Base-by-base conservation (phyloP, 2,329 filamentous ascomycete genomes). In the Diaporthe amygdali region DNA sequence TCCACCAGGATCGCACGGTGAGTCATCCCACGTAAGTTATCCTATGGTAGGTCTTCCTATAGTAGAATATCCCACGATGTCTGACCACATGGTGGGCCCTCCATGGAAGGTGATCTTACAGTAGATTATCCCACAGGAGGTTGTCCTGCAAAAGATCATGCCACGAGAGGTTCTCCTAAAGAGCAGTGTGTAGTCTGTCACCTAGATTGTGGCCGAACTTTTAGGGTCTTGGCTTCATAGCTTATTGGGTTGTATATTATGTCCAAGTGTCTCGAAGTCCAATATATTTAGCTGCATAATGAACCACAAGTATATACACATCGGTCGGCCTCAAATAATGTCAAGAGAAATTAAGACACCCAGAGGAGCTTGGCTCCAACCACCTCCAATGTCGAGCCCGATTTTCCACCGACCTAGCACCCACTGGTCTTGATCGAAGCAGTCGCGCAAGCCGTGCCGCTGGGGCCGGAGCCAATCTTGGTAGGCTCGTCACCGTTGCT, bases 361-460 rank as follows among this genome's bases (percentile, higher is more conserved):
- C n/a, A 20, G 5, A 34, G 3, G 14, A 25, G 30, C 30, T n/a
- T n/a, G 2, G 30, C 30, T 25, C 20, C 32, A 5, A 37, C 1
- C 10, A 56, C 6, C 14, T 20, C 14, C 44, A 8, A 34, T 17
- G 2, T n/a, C 20, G 5, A 3, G 7, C 20, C 6, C 20, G 32
- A 52, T n/a, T n/a, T n/a, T n/a, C 30, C 44, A 25, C 6, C n/a
- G 37, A 17, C 17, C n/a, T 63, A 77, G 55, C 76, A 77, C 1
- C 75, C 75, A 20, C 71, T 72, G 32, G 75, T 77, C 73, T 76
- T 75, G n/a, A 77, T 69, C n/a, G 71, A 66, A 34, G 66, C 32
- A 2, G 59, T 49, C n/a, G 70, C 68, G 44, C 76, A 77, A 8
- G 67, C 73, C 1, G 74, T 74, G 0, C 75, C 76, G 2, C 67